Percentiles rank a stretch among this genome's conserved stretches.
Evolutionary conservation across 169 alveolate genomes (phyloP).

Genomic region (Plasmodium yoelii): DNA sequence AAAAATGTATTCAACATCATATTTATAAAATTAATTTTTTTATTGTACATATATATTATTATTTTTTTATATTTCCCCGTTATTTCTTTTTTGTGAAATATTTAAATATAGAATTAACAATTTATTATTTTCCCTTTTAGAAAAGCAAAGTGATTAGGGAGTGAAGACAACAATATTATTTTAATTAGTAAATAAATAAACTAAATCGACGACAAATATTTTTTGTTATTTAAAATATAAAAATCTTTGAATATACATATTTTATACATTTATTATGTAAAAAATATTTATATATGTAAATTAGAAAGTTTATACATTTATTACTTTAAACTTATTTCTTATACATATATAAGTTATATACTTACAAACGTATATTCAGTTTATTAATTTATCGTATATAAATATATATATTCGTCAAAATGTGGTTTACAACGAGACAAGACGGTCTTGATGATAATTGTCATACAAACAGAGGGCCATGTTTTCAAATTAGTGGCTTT

Average conservation of each 20-base stretch:
- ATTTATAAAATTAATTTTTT: slow-evolving; percentile 57
- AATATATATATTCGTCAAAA: slow-evolving; percentile 40
- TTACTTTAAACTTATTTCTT: not conserved
- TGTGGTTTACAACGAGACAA: slow-evolving; percentile 92
- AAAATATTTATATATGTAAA: not conserved
- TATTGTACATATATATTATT: not conserved
- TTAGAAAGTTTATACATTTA: slow-evolving; percentile 15
- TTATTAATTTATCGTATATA: not conserved
- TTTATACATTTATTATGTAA: not conserved
- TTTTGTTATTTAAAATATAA: not conserved
- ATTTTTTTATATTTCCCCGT: slow-evolving; percentile 12
- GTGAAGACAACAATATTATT: not conserved
- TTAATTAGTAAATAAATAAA: slow-evolving; percentile 4
- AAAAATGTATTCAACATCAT: slow-evolving; percentile 38
- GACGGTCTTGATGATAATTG: slow-evolving; percentile 91
- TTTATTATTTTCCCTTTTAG: slow-evolving; percentile 34
- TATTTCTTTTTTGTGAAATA: slow-evolving; percentile 41
- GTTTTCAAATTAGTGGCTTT: slow-evolving; percentile 85
- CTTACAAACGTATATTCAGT: not conserved
- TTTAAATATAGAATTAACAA: slow-evolving; percentile 33
- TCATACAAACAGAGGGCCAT: slow-evolving; percentile 91
- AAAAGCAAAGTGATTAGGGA: slow-evolving; percentile 18
- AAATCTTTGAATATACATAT: not conserved
- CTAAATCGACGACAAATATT: not conserved
- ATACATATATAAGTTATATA: not conserved